A percentile compares a stretch with the other conserved stretches of the same genome.
Evolutionary conservation across 495 filamentous ascomycete genomes (phyloP).

Genomic region (Talaromyces borbonicus): DNA sequence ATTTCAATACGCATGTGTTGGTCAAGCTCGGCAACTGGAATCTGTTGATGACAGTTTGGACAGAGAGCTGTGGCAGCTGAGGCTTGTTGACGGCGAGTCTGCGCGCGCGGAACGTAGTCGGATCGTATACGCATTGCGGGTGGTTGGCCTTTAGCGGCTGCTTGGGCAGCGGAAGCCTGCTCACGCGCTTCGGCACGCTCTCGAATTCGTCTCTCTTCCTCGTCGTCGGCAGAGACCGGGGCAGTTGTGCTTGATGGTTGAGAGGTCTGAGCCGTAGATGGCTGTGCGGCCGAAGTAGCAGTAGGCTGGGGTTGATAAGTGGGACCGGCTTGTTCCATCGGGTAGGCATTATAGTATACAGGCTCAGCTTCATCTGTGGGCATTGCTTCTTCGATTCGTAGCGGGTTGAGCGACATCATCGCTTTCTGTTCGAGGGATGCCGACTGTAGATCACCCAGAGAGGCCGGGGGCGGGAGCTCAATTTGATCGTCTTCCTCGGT

Average conservation of each 20-base stretch:
- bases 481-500: slow-evolving; percentile 79
- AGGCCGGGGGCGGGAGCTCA: slow-evolving; percentile 80
- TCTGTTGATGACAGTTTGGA: slow-evolving; percentile 87
- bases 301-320: slow-evolving; percentile 26
- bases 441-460: slow-evolving; percentile 81
- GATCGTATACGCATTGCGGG: slow-evolving; percentile 82
- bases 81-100: slow-evolving; percentile 52
- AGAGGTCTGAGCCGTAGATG: slow-evolving; percentile 25
- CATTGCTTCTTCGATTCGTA: slow-evolving; percentile 93
- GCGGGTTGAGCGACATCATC: slow-evolving; percentile 69
- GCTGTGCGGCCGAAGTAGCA: slow-evolving; percentile 27
- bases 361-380: slow-evolving; percentile 61
- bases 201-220: slow-evolving; percentile 57
- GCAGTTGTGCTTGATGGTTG: slow-evolving; percentile 16
- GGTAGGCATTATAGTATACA: slow-evolving; percentile 46
- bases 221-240: slow-evolving; percentile 36
- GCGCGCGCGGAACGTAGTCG: slow-evolving; percentile 82
- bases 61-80: slow-evolving; percentile 65
- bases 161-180: slow-evolving; percentile 67
- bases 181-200: slow-evolving; percentile 59
- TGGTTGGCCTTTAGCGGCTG: slow-evolving; percentile 45
- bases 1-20: slow-evolving; percentile 95
- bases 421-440: slow-evolving; percentile 93
- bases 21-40: slow-evolving; percentile 77
- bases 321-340: slow-evolving; percentile 19